phyloP scores from a whole-genome alignment of 495 filamentous ascomycete species.

The Lineolata rhizophorae region DNA sequence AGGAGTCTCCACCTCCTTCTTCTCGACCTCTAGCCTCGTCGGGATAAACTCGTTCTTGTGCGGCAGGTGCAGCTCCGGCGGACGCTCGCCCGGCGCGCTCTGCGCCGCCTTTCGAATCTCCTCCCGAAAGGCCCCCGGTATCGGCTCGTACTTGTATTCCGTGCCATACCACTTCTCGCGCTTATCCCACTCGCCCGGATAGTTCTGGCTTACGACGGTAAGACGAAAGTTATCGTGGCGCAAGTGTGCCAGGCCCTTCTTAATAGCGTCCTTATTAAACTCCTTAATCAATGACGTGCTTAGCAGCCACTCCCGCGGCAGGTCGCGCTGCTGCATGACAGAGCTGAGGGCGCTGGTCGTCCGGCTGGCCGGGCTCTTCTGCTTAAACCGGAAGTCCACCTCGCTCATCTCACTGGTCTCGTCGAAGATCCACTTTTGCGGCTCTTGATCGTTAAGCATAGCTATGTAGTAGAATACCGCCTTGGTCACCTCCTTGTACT shows the following conservation, averaged over 20 bases:
- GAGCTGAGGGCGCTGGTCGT: slow-evolving; percentile 67
- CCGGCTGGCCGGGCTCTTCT: slow-evolving; percentile 72
- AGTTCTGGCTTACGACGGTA: slow-evolving; percentile 57
- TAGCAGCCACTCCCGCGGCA: slow-evolving; percentile 69
- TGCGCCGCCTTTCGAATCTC: slow-evolving; percentile 42
- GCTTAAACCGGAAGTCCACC: slow-evolving; percentile 83
- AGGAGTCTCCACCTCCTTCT: slow-evolving; percentile 62
- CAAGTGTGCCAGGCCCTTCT: slow-evolving; percentile 49
- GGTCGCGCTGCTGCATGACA: slow-evolving; percentile 80
- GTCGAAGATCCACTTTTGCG: slow-evolving; percentile 80
- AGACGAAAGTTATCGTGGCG: slow-evolving; percentile 79
- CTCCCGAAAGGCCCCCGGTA: slow-evolving; percentile 50
- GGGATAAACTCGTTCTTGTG: slow-evolving; percentile 95
- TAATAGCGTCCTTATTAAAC: slow-evolving; percentile 57
- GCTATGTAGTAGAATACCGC: slow-evolving; percentile 87
- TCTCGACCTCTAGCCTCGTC: slow-evolving; percentile 80
- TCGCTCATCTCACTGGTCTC: slow-evolving; percentile 78
- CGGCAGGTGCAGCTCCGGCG: slow-evolving; percentile 60
- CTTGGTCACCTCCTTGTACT: slow-evolving; percentile 75
- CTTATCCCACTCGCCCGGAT: slow-evolving; percentile 63
- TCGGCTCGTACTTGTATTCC: slow-evolving; percentile 68
- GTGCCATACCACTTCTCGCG: slow-evolving; percentile 98
- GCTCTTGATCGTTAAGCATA: slow-evolving; percentile 57
- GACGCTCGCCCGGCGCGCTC: slow-evolving; percentile 32
- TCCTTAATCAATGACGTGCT: slow-evolving; percentile 51